phyloP scores from a whole-genome alignment of 2,329 filamentous ascomycete genomes.

The Fonsecaea monophora region DNA sequence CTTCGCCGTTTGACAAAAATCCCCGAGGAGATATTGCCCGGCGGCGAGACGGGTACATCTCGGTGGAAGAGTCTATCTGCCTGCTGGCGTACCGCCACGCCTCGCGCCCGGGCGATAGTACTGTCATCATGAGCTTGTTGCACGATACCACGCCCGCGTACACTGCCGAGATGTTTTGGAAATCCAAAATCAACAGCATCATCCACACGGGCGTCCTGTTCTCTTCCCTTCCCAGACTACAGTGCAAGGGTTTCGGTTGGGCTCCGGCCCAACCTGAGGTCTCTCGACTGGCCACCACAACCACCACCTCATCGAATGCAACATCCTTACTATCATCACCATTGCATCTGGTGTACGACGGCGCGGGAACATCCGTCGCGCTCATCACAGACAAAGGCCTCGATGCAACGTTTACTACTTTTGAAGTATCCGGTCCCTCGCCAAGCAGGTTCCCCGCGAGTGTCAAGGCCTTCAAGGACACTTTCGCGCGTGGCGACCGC shows the following conservation, averaged over 20 bases:
- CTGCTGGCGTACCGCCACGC: not conserved
- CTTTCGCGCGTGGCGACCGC: not conserved
- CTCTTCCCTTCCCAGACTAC: not conserved
- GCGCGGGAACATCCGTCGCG: not conserved
- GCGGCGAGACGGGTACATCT: not conserved
- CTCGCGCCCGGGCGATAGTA: not conserved
- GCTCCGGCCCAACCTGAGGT: not conserved
- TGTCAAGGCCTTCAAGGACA: not conserved
- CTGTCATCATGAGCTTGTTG: not conserved
- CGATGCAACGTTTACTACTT: not conserved
- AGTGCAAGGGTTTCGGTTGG: not conserved
- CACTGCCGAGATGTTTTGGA: not conserved
- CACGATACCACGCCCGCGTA: not conserved
- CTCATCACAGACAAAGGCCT: not conserved
- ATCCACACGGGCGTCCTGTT: not conserved
- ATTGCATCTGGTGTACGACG: not conserved
- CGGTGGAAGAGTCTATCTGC: slow-evolving; percentile 1
- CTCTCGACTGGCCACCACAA: not conserved
- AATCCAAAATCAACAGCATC: not conserved
- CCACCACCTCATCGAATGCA: not conserved
- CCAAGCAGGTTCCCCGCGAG: not conserved
- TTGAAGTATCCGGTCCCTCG: not conserved
- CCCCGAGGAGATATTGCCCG: not conserved
- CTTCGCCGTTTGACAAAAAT: not conserved
- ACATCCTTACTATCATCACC: not conserved